Base-by-base conservation (phyloP, 495 filamentous ascomycete genomes). In the Penicillium paradoxum region DNA sequence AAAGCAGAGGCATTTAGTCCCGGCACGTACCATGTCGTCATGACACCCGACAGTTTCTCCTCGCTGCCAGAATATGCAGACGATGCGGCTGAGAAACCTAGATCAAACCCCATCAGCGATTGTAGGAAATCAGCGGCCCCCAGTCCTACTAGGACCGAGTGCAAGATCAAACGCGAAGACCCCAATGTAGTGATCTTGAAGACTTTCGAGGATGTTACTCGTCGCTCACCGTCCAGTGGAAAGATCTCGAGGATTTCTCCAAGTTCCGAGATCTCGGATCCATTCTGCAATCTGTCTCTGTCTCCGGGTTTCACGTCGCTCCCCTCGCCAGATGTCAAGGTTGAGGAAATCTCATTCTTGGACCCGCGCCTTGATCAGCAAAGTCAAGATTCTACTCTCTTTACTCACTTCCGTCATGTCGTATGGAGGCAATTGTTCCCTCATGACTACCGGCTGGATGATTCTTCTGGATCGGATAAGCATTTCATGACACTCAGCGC, bases 21-120 rank as follows among this genome's bases (percentile, higher is more conserved):
- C 1, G 81, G 81, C 6, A 83, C 79, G 1, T 85, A 79, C 59
- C 70, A 79, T 63, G 78, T 85, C 27, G 57, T 84, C 18, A 72
- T 75, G 37, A 74, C 78, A 27, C 82, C 77, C 6, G 70, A 72
- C 29, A 84, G 79, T 60, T 84, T 85, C 56, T 64, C 73, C 14
- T 56, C 68, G 7, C 62, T 81, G 14, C 77, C 79, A 15, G 80
- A 83, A 52, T 83, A 83, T 63, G 59, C 65, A 41, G 69, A 72
- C 15, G 68, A 69, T 15, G 18, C 43, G 2, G 32, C 49, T 1
- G 68, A 74, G 45, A 57, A 41, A 34, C 45, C 56, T 19, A 34
- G 54, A 44, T 53, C 57, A 25, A 40, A 57, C 13, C 42, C 58
- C 5, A 45, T 43, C 18, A 49, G 38, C 24, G 56, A 65, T 14